Percentiles rank a stretch among this genome's conserved stretches.
Conservation (phyloP, 345 rosid species). For the Erysimum cheiranthoides region DNA sequence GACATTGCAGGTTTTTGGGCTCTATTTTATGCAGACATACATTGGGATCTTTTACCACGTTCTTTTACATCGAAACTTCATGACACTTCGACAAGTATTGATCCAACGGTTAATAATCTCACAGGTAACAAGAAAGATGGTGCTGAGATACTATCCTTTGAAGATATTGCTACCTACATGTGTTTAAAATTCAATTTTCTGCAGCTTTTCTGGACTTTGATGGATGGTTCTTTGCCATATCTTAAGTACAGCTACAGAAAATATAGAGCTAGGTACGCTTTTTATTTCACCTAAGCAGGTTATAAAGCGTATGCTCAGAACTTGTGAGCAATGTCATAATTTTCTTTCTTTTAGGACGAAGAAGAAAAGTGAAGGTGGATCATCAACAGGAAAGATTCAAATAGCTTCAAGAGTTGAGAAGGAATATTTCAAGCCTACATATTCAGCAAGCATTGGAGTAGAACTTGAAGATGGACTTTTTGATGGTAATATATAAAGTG, state of each 20-base stretch:
- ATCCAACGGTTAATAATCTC: slow-evolving; percentile 81
- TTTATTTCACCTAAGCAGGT: slow-evolving; percentile 5
- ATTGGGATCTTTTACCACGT: slow-evolving; percentile 97
- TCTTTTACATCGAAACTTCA: slow-evolving; percentile 79
- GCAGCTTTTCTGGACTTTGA: slow-evolving; percentile 80
- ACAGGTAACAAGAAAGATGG: slow-evolving; percentile 46
- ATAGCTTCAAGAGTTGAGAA: slow-evolving; percentile 86
- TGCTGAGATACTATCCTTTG: slow-evolving; percentile 6
- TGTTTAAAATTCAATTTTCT: slow-evolving; percentile 22
- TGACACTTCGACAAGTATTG: slow-evolving; percentile 81
- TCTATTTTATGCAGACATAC: slow-evolving; percentile 94
- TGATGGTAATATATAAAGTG: slow-evolving; percentile 61
- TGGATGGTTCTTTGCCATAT: slow-evolving; percentile 80
- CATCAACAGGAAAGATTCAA: slow-evolving; percentile 59
- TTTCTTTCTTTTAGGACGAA: slow-evolving; percentile 59
- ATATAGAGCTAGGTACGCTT: slow-evolving; percentile 68
- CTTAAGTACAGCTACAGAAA: slow-evolving; percentile 82
- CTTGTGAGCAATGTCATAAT: not conserved
- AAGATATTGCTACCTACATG: slow-evolving; percentile 12
- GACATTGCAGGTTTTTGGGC: slow-evolving; percentile 86
- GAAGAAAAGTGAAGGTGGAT: slow-evolving; percentile 59
- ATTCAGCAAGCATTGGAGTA: slow-evolving; percentile 81
- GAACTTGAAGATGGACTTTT: slow-evolving; percentile 95
- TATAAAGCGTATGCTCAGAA: not conserved
- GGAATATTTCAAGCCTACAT: slow-evolving; percentile 82